A percentile compares a stretch with the other conserved stretches of the same genome.
phyloP scores from a whole-genome alignment of 1,284 basidiomycete genomes.

The Gymnopus androsaceus region DNA sequence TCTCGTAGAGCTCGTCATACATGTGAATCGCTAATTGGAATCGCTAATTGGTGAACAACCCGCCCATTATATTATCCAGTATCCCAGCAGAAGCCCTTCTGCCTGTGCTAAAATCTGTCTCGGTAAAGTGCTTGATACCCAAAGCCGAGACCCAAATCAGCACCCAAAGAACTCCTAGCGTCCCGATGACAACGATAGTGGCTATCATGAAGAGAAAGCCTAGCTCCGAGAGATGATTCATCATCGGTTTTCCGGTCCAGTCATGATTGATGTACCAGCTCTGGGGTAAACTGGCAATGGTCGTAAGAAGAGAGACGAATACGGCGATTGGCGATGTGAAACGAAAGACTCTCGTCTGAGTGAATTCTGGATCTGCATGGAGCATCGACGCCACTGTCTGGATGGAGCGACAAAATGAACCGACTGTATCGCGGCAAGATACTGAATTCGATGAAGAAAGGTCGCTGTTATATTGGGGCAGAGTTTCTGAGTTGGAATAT shows the following conservation, averaged over 20 bases:
- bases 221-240: not conserved
- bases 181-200: not conserved
- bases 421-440: not conserved
- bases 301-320: constrained; percentile 4
- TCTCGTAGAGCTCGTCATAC: no score
- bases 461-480: not conserved
- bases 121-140: not conserved
- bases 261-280: not conserved
- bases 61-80: not conserved
- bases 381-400: constrained; percentile 2
- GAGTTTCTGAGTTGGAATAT: not conserved
- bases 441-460: not conserved
- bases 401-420: not conserved
- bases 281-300: not conserved
- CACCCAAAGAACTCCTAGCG: not conserved
- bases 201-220: not conserved
- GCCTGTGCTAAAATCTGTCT: not conserved
- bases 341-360: constrained; percentile 7
- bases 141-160: constrained; percentile 1
- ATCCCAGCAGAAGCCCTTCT: not conserved
- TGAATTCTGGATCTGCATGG: constrained; percentile 7
- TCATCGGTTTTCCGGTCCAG: not conserved
- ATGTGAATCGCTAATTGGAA: not conserved
- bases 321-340: constrained; percentile 10
- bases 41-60: constrained; percentile 1